phyloP scores from a whole-genome alignment of 208 protist genomes.

The Strigomonas galati region DNA sequence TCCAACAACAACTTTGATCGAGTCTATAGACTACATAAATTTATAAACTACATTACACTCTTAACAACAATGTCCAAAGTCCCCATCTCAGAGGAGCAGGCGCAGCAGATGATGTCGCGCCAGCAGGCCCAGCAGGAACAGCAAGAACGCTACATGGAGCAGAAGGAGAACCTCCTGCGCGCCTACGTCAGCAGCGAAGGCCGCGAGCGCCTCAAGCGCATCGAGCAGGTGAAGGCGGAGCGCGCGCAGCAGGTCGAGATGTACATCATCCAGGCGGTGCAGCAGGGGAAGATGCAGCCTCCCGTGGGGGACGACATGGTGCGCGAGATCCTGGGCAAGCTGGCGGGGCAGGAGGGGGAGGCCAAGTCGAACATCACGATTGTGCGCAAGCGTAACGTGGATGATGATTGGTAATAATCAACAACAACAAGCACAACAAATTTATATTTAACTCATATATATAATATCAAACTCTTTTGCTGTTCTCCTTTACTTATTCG shows the following conservation, averaged over 20 bases:
- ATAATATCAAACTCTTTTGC: conserved; percentile 6
- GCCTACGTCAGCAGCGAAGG: conserved; percentile 84
- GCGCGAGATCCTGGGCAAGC: conserved; percentile 66
- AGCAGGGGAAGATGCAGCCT: conserved; percentile 81
- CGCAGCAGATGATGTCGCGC: conserved; percentile 86
- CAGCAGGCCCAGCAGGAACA: conserved; percentile 85
- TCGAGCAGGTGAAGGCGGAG: conserved; percentile 85
- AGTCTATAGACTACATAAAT: neutral
- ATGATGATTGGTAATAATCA: conserved; percentile 86
- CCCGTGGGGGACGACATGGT: conserved; percentile 83
- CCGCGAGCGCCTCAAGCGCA: conserved; percentile 85
- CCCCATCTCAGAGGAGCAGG: conserved; percentile 86
- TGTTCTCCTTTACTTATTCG: neutral
- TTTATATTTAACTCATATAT: conserved; percentile 2
- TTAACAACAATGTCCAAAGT: conserved; percentile 49
- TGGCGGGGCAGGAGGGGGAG: conserved; percentile 52
- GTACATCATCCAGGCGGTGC: conserved; percentile 88
- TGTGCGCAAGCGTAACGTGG: conserved; percentile 70
- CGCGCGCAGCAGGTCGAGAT: conserved; percentile 79
- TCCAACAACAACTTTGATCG: neutral
- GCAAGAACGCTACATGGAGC: conserved; percentile 69
- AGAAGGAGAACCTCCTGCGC: conserved; percentile 86
- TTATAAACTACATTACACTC: too few relatives aligned
- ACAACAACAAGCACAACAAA: conserved; percentile 12
- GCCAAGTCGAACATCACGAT: conserved; percentile 78